phyloP scores from a whole-genome alignment of 2,329 filamentous ascomycete genomes.

The Pseudocercospora fuligena region DNA sequence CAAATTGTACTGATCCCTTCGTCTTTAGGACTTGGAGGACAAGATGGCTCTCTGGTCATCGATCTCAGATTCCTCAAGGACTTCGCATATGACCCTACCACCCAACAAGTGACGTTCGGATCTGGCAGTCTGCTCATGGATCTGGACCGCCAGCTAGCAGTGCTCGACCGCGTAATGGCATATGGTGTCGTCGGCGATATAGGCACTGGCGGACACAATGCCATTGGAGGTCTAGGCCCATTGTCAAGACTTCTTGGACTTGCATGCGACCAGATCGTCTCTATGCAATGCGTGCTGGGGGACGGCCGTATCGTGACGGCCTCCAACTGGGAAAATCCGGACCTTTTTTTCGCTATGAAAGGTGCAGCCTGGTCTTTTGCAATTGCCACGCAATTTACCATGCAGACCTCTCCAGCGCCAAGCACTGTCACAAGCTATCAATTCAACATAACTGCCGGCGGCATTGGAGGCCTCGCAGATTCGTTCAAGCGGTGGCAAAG shows the following conservation, averaged over 20 bases:
- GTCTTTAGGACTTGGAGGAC: conserved; percentile 22
- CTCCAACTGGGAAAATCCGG: conserved; percentile 38
- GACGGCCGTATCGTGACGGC: conserved; percentile 45
- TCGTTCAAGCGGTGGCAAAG: conserved; percentile 30
- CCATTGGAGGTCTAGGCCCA: conserved; percentile 41
- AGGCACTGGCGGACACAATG: conserved; percentile 27
- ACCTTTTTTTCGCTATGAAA: conserved; percentile 38
- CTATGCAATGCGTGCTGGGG: conserved; percentile 47
- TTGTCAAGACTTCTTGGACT: conserved; percentile 61
- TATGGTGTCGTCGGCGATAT: conserved; percentile 25
- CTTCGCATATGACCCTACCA: conserved; percentile 19
- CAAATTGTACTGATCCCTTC: neutral
- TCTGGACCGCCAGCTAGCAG: conserved; percentile 16
- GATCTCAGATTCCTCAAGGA: conserved; percentile 25
- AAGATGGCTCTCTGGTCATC: conserved; percentile 20
- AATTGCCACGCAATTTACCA: conserved; percentile 36
- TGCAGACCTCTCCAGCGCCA: conserved; percentile 34
- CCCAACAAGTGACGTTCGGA: conserved; percentile 23
- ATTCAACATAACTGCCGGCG: conserved; percentile 28
- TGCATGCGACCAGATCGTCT: conserved; percentile 54
- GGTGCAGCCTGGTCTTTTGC: conserved; percentile 36
- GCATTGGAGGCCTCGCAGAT: conserved; percentile 23
- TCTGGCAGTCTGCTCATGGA: conserved; percentile 24
- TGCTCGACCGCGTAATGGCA: conserved; percentile 19
- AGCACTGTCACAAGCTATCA: conserved; percentile 28